Conservation (phyloP, 163 green algal species). For the Volvox carteri region DNA sequence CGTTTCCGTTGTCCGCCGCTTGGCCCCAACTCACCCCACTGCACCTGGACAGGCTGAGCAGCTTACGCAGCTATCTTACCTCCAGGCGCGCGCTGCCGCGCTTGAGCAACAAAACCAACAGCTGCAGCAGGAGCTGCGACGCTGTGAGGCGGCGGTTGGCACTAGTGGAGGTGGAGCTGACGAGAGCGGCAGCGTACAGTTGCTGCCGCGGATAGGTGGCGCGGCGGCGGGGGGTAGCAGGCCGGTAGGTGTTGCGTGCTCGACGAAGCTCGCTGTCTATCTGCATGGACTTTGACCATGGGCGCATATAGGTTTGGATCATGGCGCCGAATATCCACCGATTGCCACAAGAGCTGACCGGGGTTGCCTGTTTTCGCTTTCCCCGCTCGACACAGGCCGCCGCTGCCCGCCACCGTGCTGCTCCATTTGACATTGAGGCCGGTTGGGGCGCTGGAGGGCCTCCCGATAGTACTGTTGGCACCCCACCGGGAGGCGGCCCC, state of each 20-base stretch:
- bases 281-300: too few relatives aligned
- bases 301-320: too few relatives aligned
- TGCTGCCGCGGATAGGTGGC: constrained; percentile 40
- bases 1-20: too few relatives aligned
- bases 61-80: constrained; percentile 38
- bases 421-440: constrained; percentile 36
- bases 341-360: too few relatives aligned
- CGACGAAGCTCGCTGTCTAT: too few relatives aligned
- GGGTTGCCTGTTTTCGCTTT: too few relatives aligned
- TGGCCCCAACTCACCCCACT: background rate
- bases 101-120: constrained; percentile 48
- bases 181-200: background rate
- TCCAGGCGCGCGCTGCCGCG: constrained; percentile 25
- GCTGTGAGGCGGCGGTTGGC: background rate
- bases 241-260: constrained; percentile 10
- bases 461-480: background rate
- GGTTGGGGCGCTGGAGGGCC: constrained; percentile 18
- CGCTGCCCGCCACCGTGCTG: constrained; percentile 8
- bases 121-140: constrained; percentile 45
- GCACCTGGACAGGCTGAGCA: constrained; percentile 34
- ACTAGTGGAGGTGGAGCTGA: background rate
- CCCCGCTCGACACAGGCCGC: background rate
- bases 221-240: constrained; percentile 34
- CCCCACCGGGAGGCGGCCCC: background rate
- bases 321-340: too few relatives aligned